Conservation (phyloP, 2,329 filamentous ascomycete species). For the Calycina marina region DNA sequence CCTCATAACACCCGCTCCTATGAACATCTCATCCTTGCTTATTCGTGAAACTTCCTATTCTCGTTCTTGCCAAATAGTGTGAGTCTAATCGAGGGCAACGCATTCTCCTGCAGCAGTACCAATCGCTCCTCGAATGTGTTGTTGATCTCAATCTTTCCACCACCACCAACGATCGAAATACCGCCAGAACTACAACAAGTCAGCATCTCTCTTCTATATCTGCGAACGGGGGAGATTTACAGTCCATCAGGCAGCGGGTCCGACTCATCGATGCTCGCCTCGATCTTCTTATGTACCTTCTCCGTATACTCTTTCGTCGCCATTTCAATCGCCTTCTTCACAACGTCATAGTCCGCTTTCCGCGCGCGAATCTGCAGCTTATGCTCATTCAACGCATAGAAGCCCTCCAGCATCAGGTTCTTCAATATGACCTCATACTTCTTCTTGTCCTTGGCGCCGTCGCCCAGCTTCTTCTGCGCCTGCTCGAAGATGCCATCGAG, state of each 20-base stretch:
- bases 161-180: slow-evolving; percentile 62
- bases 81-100: slow-evolving; percentile 70
- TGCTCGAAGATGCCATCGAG: slow-evolving; percentile 81
- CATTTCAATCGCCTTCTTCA: slow-evolving; percentile 64
- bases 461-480: slow-evolving; percentile 56
- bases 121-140: slow-evolving; percentile 94
- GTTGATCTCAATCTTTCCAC: slow-evolving; percentile 94
- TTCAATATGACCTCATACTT: slow-evolving; percentile 68
- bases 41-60: slow-evolving; percentile 94
- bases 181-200: slow-evolving; percentile 56
- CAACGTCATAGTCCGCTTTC: slow-evolving; percentile 61
- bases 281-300: slow-evolving; percentile 53
- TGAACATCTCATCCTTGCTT: slow-evolving; percentile 26
- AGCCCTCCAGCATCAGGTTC: slow-evolving; percentile 73
- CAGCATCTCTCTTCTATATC: slow-evolving; percentile 3
- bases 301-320: slow-evolving; percentile 77
- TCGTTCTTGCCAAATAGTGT: slow-evolving; percentile 87
- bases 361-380: slow-evolving; percentile 61
- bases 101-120: slow-evolving; percentile 68
- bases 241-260: slow-evolving; percentile 66
- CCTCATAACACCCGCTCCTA: no score
- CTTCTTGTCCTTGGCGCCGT: slow-evolving; percentile 49
- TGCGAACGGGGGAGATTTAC: slow-evolving; percentile 39
- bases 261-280: slow-evolving; percentile 61
- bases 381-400: slow-evolving; percentile 75